phyloP scores from a whole-genome alignment of 768 basidiomycete species.

The Kwoniella sp. region DNA sequence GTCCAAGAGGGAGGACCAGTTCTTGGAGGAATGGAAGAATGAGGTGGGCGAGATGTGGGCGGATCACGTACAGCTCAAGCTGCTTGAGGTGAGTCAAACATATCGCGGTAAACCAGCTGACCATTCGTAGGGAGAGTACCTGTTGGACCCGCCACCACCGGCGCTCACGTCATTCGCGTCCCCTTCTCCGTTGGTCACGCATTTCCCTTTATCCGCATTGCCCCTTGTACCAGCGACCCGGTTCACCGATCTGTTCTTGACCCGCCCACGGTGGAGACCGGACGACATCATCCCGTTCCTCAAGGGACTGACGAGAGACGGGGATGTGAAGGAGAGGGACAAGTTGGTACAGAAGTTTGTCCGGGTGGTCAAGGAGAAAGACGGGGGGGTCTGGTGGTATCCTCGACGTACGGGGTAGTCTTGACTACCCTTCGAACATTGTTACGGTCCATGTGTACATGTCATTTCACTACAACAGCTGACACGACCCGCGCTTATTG shows the following conservation, averaged over 20 bases:
- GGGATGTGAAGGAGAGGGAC: slow-evolving; percentile 82
- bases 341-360: slow-evolving; percentile 82
- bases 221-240: slow-evolving; percentile 73
- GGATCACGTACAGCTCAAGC: slow-evolving; percentile 57
- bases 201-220: slow-evolving; percentile 71
- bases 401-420: slow-evolving; percentile 32
- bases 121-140: slow-evolving; percentile 65
- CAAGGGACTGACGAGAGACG: slow-evolving; percentile 61
- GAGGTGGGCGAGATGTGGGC: slow-evolving; percentile 76
- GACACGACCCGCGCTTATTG: too few relatives aligned
- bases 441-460: too few relatives aligned
- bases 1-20: slow-evolving; percentile 49
- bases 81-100: slow-evolving; percentile 62
- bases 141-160: slow-evolving; percentile 54
- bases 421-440: neutral
- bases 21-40: slow-evolving; percentile 66
- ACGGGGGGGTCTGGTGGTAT: slow-evolving; percentile 63
- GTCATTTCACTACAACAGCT: too few relatives aligned
- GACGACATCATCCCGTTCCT: slow-evolving; percentile 81
- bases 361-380: slow-evolving; percentile 63
- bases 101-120: neutral
- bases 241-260: slow-evolving; percentile 80
- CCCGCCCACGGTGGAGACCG: slow-evolving; percentile 53
- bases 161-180: slow-evolving; percentile 42
- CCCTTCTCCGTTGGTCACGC: slow-evolving; percentile 54